A percentile compares a stretch with the other conserved stretches of the same genome.
Evolutionary conservation across 192 early-diverging fungal genomes (phyloP).

Genomic region (Podila clonocystis): DNA sequence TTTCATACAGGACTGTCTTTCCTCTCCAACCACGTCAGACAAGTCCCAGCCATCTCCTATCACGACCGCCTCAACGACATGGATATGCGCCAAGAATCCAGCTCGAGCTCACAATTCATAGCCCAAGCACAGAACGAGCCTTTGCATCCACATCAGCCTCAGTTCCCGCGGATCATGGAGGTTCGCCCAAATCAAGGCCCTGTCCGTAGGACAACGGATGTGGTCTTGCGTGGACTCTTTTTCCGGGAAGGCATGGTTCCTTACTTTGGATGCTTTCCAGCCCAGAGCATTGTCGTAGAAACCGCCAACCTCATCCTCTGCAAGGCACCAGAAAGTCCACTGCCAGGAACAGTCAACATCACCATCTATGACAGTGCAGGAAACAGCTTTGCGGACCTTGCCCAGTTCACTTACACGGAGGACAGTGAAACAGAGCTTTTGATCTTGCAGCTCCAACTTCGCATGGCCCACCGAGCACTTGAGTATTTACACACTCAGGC

Average conservation of each 20-base stretch:
- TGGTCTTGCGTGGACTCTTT: conserved; percentile 23
- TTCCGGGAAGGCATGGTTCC: conserved; percentile 44
- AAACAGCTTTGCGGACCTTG: conserved; percentile 27
- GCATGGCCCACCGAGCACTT: conserved; percentile 38
- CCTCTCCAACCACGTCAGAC: conserved; percentile 7
- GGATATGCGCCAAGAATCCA: not conserved
- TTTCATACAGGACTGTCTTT: conserved; percentile 15
- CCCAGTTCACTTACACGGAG: conserved; percentile 44
- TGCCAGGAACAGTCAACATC: conserved; percentile 23
- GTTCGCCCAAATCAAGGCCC: conserved; percentile 41
- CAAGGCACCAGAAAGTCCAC: conserved; percentile 28
- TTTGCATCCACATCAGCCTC: conserved; percentile 7
- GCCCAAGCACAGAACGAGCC: not conserved
- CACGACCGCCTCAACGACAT: not conserved
- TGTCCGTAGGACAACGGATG: conserved; percentile 41
- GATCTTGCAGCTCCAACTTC: conserved; percentile 38
- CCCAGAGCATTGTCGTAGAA: conserved; percentile 28
- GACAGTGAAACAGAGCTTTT: conserved; percentile 37
- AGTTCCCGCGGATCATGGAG: conserved; percentile 14
- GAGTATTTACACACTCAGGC: conserved; percentile 39
- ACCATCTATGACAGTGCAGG: conserved; percentile 25
- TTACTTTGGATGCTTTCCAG: conserved; percentile 40
- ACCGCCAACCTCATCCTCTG: conserved; percentile 29
- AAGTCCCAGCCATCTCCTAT: not conserved
- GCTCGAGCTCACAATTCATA: not conserved